Conservation (phyloP, 495 filamentous ascomycete genomes). For the Zalerion maritima region DNA sequence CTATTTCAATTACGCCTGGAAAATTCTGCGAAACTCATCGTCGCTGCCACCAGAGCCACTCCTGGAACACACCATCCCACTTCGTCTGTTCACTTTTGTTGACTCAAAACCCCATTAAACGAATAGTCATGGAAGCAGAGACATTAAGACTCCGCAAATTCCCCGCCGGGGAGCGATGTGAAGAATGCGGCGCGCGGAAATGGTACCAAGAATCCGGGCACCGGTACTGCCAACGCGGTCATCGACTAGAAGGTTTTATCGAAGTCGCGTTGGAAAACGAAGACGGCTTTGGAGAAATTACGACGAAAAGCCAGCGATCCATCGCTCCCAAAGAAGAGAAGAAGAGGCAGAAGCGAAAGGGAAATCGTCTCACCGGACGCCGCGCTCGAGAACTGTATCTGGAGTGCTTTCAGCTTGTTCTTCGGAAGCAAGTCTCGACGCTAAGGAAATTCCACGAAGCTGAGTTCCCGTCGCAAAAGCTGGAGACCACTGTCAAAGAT, state of each 20-base stretch:
- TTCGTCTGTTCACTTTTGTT: too few species aligned
- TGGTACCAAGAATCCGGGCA: constrained; percentile 35
- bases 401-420: constrained; percentile 69
- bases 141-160: constrained; percentile 20
- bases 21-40: too few species aligned
- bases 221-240: constrained; percentile 38
- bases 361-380: constrained; percentile 42
- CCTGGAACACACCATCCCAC: too few species aligned
- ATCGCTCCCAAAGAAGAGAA: constrained; percentile 28
- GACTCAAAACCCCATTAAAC: too few species aligned
- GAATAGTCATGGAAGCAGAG: too few species aligned
- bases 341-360: constrained; percentile 37
- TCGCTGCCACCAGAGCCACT: too few species aligned
- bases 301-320: constrained; percentile 44
- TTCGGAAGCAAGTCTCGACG: constrained; percentile 26
- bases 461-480: constrained; percentile 24
- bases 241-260: constrained; percentile 34
- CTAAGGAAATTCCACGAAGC: constrained; percentile 26
- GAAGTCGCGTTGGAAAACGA: constrained; percentile 54
- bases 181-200: constrained; percentile 30
- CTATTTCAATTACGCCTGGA: too few species aligned
- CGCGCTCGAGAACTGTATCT: constrained; percentile 64
- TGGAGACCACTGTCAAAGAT: constrained; percentile 36
- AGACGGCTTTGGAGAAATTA: constrained; percentile 62
- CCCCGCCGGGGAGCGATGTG: constrained; percentile 26